phyloP scores from a whole-genome alignment of 2,329 filamentous ascomycete genomes.

The Ceratocystis ficicola region DNA sequence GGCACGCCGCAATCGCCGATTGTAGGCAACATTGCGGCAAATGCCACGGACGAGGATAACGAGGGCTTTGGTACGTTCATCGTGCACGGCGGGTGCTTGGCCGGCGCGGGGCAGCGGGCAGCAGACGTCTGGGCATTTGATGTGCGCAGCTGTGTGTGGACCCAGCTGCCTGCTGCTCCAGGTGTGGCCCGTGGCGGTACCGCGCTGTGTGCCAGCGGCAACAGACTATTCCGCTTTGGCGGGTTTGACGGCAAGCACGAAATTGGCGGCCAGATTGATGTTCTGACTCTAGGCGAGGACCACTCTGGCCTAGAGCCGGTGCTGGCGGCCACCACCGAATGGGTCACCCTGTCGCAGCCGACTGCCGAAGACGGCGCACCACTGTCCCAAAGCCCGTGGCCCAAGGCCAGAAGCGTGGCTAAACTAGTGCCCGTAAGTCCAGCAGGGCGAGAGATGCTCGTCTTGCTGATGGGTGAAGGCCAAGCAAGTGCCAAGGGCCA shows the following conservation, averaged over 20 bases:
- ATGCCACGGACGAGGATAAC: slow-evolving; percentile 47
- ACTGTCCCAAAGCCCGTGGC: slow-evolving; percentile 11
- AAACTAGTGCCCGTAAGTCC: slow-evolving; percentile 44
- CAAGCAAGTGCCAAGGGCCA: slow-evolving; percentile 39
- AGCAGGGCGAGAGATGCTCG: slow-evolving; percentile 50
- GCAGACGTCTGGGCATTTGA: slow-evolving; percentile 71
- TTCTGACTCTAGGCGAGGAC: slow-evolving; percentile 46
- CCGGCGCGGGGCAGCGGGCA: slow-evolving; percentile 43
- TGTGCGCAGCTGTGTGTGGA: slow-evolving; percentile 52
- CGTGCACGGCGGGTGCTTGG: slow-evolving; percentile 63
- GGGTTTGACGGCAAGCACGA: slow-evolving; percentile 62
- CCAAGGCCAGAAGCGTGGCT: slow-evolving; percentile 30
- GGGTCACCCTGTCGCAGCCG: slow-evolving; percentile 41
- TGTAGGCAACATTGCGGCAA: slow-evolving; percentile 44
- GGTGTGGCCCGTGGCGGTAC: slow-evolving; percentile 54
- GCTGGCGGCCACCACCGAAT: slow-evolving; percentile 40
- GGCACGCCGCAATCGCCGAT: slow-evolving; percentile 49
- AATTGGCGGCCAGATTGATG: slow-evolving; percentile 59
- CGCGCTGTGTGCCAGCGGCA: slow-evolving; percentile 50
- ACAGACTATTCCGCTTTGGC: slow-evolving; percentile 63
- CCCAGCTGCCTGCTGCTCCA: slow-evolving; percentile 53
- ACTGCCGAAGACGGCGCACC: slow-evolving; percentile 23
- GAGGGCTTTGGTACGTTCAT: slow-evolving; percentile 57
- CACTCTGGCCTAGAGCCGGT: slow-evolving; percentile 38
- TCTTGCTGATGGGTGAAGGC: slow-evolving; percentile 49